Conservation (phyloP, 257 asterid genomes). For the Anisodus tanguticus region DNA sequence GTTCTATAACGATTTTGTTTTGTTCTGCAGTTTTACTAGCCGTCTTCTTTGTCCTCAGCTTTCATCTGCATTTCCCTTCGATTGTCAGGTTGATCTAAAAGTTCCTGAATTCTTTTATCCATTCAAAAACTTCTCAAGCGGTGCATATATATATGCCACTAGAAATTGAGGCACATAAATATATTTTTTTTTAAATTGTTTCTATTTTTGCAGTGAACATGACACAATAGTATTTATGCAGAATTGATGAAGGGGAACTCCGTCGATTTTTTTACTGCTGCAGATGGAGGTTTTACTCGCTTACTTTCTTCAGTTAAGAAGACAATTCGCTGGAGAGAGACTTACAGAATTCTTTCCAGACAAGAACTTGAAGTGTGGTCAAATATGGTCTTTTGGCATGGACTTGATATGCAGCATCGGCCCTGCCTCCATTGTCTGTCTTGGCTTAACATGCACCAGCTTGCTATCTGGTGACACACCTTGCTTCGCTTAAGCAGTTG, state of each 20-base stretch:
- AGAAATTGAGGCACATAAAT: conserved; percentile 15
- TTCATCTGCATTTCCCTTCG: not conserved
- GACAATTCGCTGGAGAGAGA: conserved; percentile 91
- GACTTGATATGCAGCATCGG: conserved; percentile 63
- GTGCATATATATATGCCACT: not conserved
- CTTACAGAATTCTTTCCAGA: conserved; percentile 72
- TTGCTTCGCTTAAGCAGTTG: conserved; percentile 87
- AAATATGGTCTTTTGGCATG: conserved; percentile 93
- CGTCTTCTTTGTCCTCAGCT: not conserved
- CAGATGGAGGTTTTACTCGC: conserved; percentile 66
- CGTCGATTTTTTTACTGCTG: conserved; percentile 72
- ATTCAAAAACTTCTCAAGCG: conserved; percentile 16
- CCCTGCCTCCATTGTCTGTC: conserved; percentile 86
- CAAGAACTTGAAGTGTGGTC: conserved; percentile 94
- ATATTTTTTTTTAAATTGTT: not conserved
- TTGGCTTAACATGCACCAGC: conserved; percentile 76
- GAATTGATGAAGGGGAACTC: conserved; percentile 71
- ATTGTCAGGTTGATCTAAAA: not conserved
- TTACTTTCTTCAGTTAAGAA: conserved; percentile 72
- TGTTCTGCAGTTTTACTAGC: not conserved
- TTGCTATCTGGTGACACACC: conserved; percentile 75
- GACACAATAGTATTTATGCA: conserved; percentile 52
- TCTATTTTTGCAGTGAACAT: conserved; percentile 38
- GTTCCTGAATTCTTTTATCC: conserved; percentile 6
- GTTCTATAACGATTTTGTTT: not conserved